phyloP scores from a whole-genome alignment of 1,284 basidiomycete genomes.

The Cystobasidium slooffiae region DNA sequence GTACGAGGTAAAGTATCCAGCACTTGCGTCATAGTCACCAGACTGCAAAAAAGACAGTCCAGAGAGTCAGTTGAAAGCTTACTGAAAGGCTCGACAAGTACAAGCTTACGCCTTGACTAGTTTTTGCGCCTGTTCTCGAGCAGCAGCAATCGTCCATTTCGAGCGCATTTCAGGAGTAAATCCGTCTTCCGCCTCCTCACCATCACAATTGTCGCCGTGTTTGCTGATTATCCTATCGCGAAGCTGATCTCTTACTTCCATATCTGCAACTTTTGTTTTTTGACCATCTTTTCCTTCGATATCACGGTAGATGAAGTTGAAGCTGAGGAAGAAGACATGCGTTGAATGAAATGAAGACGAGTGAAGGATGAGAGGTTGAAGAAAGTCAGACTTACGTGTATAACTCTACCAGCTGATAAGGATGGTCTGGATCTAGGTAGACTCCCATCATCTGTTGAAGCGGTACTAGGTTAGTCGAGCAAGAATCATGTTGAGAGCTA shows the following conservation, averaged over 20 bases:
- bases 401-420: conserved; percentile 50
- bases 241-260: conserved; percentile 48
- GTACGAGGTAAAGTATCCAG: conserved; percentile 1
- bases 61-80: not conserved
- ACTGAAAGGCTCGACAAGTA: not conserved
- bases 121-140: conserved; percentile 19
- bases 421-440: conserved; percentile 62
- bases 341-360: conserved; percentile 41
- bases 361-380: not conserved
- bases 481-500: not conserved
- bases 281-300: conserved; percentile 19
- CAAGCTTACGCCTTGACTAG: conserved; percentile 5
- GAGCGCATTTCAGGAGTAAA: not conserved
- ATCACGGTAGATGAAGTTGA: conserved; percentile 11
- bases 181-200: not conserved
- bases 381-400: conserved; percentile 47
- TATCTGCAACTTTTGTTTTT: conserved; percentile 34
- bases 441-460: conserved; percentile 66
- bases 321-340: not conserved
- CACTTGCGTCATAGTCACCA: conserved; percentile 5
- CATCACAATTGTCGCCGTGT: not conserved
- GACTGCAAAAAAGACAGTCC: not conserved
- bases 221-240: conserved; percentile 43
- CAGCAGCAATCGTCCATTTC: conserved; percentile 48
- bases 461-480: not conserved